Evolutionary conservation across 192 early-diverging fungal genomes (phyloP).

Genomic region (Radiomyces spectabilis): DNA sequence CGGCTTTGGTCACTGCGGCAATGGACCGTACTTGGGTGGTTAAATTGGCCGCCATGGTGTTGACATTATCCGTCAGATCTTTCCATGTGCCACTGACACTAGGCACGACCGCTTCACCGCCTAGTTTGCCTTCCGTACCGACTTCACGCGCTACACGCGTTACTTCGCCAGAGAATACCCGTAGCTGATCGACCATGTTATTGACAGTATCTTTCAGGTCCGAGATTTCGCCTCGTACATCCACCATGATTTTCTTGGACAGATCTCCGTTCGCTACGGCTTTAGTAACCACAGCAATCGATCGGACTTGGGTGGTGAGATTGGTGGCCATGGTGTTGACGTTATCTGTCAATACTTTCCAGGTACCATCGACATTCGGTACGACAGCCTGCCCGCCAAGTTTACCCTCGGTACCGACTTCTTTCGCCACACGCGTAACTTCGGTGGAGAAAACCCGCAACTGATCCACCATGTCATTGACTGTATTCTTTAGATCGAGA

Average conservation of each 20-base stretch:
- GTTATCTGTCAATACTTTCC: slow-evolving; percentile 61
- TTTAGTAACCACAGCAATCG: slow-evolving; percentile 61
- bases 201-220: slow-evolving; percentile 65
- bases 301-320: slow-evolving; percentile 58
- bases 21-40: slow-evolving; percentile 57
- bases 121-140: slow-evolving; percentile 50
- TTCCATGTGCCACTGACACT: slow-evolving; percentile 53
- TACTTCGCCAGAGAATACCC: slow-evolving; percentile 51
- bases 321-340: slow-evolving; percentile 68
- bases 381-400: slow-evolving; percentile 58
- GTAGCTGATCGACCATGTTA: slow-evolving; percentile 59
- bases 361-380: slow-evolving; percentile 52
- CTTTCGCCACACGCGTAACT: slow-evolving; percentile 44
- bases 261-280: slow-evolving; percentile 60
- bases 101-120: slow-evolving; percentile 46
- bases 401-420: slow-evolving; percentile 63
- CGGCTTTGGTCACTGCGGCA: slow-evolving; percentile 55
- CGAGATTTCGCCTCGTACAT: slow-evolving; percentile 55
- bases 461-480: slow-evolving; percentile 62
- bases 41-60: slow-evolving; percentile 53
- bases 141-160: slow-evolving; percentile 57
- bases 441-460: slow-evolving; percentile 23
- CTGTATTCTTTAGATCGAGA: slow-evolving; percentile 53
- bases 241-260: slow-evolving; percentile 51
- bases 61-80: slow-evolving; percentile 54